These are phyloP conservation scores for Globisporangium acanthophoron DNA, from an alignment of 352 stramenopile species.

Conservation along the genomic window DNA sequence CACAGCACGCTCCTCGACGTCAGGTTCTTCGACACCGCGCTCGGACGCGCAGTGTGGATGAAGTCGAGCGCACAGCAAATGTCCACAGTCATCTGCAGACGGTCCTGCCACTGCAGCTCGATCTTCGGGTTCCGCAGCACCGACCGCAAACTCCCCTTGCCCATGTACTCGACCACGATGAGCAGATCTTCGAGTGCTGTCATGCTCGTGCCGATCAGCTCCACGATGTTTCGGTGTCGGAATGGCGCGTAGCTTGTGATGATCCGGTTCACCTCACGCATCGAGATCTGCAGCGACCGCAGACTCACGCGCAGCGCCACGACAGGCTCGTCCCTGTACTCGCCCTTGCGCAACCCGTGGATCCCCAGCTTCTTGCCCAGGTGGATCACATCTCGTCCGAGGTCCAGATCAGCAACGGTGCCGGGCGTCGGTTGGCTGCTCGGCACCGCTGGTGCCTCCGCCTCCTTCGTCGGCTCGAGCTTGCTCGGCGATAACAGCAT, in stretches of 20 bases:
- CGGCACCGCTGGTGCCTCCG: neutral
- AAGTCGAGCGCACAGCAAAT: conserved; percentile 47
- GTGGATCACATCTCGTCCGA: conserved; percentile 37
- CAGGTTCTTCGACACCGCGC: conserved; percentile 39
- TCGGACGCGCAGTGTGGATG: conserved; percentile 31
- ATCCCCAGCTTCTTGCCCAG: conserved; percentile 49
- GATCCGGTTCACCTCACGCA: conserved; percentile 39
- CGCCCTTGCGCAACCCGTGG: conserved; percentile 46
- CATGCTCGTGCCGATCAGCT: conserved; percentile 57
- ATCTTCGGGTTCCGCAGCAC: conserved; percentile 43
- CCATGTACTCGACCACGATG: conserved; percentile 74
- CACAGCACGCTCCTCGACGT: conserved; percentile 58
- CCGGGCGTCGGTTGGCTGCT: conserved; percentile 12
- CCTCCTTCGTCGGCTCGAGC: conserved; percentile 7
- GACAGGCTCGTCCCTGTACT: conserved; percentile 38
- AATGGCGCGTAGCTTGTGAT: conserved; percentile 50
- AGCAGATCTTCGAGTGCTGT: conserved; percentile 53
- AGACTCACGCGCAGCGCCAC: conserved; percentile 51
- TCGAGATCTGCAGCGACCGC: conserved; percentile 25
- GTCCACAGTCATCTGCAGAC: conserved; percentile 44
- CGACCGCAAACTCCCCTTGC: conserved; percentile 54
- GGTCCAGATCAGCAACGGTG: conserved; percentile 38
- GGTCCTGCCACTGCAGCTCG: conserved; percentile 45
- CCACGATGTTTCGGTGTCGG: conserved; percentile 60
- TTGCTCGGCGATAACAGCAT: conserved; percentile 14